Percentiles rank a stretch among this genome's conserved stretches.
These are phyloP conservation scores for Rhexocercosporidium sp. DNA, from an alignment of 2,329 filamentous ascomycete species.

Conservation along the genomic window DNA sequence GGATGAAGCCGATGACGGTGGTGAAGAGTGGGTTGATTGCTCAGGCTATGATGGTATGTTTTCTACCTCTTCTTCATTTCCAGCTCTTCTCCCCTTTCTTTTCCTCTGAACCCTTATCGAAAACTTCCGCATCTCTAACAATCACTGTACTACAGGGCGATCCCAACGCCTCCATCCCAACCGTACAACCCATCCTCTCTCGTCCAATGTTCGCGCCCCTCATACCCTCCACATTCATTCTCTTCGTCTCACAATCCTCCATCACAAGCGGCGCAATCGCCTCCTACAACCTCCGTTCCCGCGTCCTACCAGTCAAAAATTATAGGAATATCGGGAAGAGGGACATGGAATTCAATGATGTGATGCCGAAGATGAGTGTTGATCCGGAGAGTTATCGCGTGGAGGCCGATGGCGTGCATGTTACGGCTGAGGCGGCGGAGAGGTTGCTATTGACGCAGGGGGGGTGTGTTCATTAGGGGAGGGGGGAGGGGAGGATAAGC, in stretches of 20 bases:
- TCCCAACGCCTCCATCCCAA: constrained; percentile 84
- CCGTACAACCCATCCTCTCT: constrained; percentile 81
- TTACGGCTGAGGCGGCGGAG: constrained; percentile 73
- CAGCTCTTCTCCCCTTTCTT: too few relatives aligned
- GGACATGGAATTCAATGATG: constrained; percentile 90
- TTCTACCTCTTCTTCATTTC: too few relatives aligned
- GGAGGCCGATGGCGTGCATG: constrained; percentile 79
- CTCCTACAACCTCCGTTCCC: constrained; percentile 78
- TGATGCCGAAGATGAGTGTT: constrained; percentile 85
- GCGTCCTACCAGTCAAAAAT: constrained; percentile 77
- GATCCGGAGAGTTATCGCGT: constrained; percentile 91
- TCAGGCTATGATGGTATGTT: constrained; percentile 78
- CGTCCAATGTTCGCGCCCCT: constrained; percentile 85
- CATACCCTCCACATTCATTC: constrained; percentile 75
- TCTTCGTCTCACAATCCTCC: constrained; percentile 81
- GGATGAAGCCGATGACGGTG: constrained; percentile 80
- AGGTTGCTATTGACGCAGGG: constrained; percentile 76
- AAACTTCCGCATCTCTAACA: too few relatives aligned
- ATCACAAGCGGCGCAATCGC: constrained; percentile 69
- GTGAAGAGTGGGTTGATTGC: constrained; percentile 89
- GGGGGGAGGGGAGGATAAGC: neutral
- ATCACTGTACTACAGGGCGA: too few relatives aligned
- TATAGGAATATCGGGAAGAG: constrained; percentile 79
- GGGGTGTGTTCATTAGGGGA: constrained; percentile 75
- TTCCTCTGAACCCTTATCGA: too few relatives aligned